Conservation (phyloP, 176 grass and related monocot species). For the Zoysia japonica region DNA sequence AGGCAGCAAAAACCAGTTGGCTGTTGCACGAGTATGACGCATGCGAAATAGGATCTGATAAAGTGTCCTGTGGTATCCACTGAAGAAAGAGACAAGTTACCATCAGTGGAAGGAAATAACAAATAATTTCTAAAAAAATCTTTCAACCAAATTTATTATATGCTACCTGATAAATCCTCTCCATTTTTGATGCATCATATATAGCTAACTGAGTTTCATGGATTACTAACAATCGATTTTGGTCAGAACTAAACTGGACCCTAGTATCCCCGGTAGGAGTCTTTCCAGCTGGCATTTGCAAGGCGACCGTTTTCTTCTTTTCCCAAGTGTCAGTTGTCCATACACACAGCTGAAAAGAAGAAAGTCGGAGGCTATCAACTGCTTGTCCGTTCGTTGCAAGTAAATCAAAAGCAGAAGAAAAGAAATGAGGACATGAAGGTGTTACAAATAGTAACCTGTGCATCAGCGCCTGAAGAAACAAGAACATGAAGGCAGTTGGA, state of each 20-base stretch:
- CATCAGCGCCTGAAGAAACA: constrained; percentile 97
- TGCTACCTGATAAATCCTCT: constrained; percentile 79
- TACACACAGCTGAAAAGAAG: constrained; percentile 69
- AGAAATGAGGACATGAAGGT: background rate
- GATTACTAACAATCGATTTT: constrained; percentile 83
- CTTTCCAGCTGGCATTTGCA: constrained; percentile 84
- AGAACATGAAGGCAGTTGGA: constrained; percentile 78
- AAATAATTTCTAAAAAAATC: background rate
- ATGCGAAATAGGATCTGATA: constrained; percentile 74
- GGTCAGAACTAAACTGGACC: constrained; percentile 91
- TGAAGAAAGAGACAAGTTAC: constrained; percentile 55
- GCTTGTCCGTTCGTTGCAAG: background rate
- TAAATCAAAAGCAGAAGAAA: background rate
- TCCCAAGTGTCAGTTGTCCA: constrained; percentile 90
- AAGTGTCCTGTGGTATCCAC: constrained; percentile 78
- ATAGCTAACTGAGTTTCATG: constrained; percentile 95
- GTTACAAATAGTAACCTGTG: constrained; percentile 62
- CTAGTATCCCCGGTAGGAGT: constrained; percentile 71
- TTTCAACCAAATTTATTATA: constrained; percentile 25
- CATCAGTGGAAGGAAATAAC: constrained; percentile 11
- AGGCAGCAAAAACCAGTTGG: constrained; percentile 81
- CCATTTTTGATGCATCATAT: constrained; percentile 87
- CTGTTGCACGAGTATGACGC: constrained; percentile 92
- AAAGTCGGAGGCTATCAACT: background rate
- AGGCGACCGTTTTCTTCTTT: constrained; percentile 72